Percentiles rank a stretch among this genome's conserved stretches.
These are phyloP conservation scores for Hirsutella rhossiliensis DNA, from an alignment of 2,329 filamentous ascomycete genomes.

Conservation along the genomic window DNA sequence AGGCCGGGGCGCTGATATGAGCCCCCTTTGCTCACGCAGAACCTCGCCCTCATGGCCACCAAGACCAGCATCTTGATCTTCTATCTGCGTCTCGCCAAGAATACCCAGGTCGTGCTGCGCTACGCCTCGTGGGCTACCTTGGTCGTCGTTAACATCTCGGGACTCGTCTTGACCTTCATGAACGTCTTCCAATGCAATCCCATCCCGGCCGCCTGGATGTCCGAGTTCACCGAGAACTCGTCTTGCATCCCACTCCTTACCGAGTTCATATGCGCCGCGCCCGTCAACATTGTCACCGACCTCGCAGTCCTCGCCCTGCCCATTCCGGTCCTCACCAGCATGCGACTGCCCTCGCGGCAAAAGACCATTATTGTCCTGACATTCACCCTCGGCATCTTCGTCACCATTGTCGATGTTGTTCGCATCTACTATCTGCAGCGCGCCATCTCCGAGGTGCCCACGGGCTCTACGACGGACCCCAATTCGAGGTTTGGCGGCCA, in stretches of 20 bases:
- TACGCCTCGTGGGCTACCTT: slow-evolving; percentile 74
- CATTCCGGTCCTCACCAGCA: slow-evolving; percentile 75
- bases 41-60: slow-evolving; percentile 79
- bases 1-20: neutral
- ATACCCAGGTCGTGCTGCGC: slow-evolving; percentile 63
- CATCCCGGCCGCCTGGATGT: slow-evolving; percentile 54
- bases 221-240: slow-evolving; percentile 17
- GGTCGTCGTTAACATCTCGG: slow-evolving; percentile 65
- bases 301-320: slow-evolving; percentile 78
- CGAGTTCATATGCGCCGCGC: slow-evolving; percentile 63
- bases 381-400: slow-evolving; percentile 78
- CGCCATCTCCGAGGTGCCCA: slow-evolving; percentile 39
- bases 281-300: slow-evolving; percentile 86
- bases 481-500: slow-evolving; percentile 37
- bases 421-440: slow-evolving; percentile 82
- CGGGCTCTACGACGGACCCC: slow-evolving; percentile 20
- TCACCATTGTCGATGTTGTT: slow-evolving; percentile 77
- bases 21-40: slow-evolving; percentile 32
- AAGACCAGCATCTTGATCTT: slow-evolving; percentile 91
- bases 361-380: slow-evolving; percentile 80
- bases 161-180: slow-evolving; percentile 68
- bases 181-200: slow-evolving; percentile 82
- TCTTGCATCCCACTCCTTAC: slow-evolving; percentile 46
- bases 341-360: slow-evolving; percentile 74
- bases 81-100: slow-evolving; percentile 72